Percentiles rank a stretch among this genome's conserved stretches.
Evolutionary conservation across 2,329 filamentous ascomycete genomes (phyloP).

Genomic region (Dactylellina leptospora): DNA sequence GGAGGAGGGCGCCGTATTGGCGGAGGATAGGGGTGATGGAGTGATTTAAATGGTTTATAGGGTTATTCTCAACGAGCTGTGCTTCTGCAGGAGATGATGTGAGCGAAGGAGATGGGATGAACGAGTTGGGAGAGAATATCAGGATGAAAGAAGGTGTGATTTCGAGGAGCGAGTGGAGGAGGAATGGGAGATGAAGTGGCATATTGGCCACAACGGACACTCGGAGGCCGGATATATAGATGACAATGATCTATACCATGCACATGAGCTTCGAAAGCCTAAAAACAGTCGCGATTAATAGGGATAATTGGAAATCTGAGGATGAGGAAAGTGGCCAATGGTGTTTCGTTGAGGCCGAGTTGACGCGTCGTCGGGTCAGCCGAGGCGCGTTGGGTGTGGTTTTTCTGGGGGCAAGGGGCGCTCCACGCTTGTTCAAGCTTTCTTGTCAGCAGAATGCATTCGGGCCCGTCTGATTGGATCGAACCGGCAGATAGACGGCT

Average conservation of each 20-base stretch:
- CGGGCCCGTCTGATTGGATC: too few relatives aligned
- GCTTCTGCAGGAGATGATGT: background rate
- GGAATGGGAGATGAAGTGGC: conserved; percentile 22
- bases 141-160: conserved; percentile 31
- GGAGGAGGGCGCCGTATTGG: conserved; percentile 39
- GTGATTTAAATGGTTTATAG: background rate
- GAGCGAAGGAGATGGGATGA: conserved; percentile 1
- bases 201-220: background rate
- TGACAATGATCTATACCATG: too few relatives aligned
- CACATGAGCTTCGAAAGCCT: too few relatives aligned
- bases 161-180: conserved; percentile 36
- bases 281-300: too few relatives aligned
- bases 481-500: too few relatives aligned
- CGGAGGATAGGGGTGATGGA: conserved; percentile 21
- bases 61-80: background rate
- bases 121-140: conserved; percentile 27
- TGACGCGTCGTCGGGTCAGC: background rate
- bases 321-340: too few relatives aligned
- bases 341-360: background rate
- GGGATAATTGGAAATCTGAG: too few relatives aligned
- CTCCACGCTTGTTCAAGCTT: too few relatives aligned
- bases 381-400: background rate
- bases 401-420: too few relatives aligned
- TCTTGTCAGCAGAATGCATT: too few relatives aligned
- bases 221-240: background rate